A percentile compares a stretch with the other conserved stretches of the same genome.
Evolutionary conservation across 2,329 filamentous ascomycete species (phyloP).

Genomic region (Talaromyces funiculosus): DNA sequence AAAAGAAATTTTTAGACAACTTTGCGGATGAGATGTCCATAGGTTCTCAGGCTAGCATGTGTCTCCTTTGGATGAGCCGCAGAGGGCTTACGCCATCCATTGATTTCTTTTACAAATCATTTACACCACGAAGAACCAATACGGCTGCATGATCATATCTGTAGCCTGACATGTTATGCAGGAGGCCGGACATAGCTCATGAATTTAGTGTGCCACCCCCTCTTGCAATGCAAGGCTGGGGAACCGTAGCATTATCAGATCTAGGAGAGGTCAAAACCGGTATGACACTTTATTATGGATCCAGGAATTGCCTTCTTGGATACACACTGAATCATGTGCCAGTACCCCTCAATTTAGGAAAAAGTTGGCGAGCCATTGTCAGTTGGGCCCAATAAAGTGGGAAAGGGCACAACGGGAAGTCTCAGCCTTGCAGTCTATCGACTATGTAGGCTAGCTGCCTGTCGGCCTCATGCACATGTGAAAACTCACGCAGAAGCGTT

Average conservation of each 20-base stretch:
- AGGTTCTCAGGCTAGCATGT: neutral
- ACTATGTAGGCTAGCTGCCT: too few species aligned
- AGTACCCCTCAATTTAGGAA: neutral
- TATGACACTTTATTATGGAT: neutral
- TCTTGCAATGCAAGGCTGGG: neutral
- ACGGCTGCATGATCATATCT: too few species aligned
- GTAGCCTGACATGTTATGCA: too few species aligned
- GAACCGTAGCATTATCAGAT: neutral
- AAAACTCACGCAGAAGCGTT: neutral
- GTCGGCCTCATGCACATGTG: too few species aligned
- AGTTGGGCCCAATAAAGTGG: neutral
- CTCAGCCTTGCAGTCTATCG: too few species aligned
- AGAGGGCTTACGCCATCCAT: too few species aligned
- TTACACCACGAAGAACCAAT: too few species aligned
- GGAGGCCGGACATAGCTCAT: neutral
- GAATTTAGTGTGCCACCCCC: neutral
- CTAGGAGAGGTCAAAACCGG: neutral
- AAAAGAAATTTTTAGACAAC: too few species aligned
- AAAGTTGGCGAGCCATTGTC: neutral
- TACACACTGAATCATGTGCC: neutral
- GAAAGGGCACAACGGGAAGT: neutral
- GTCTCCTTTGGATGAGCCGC: neutral
- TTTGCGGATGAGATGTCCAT: neutral
- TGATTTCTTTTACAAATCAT: too few species aligned
- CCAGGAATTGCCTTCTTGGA: neutral